These are phyloP conservation scores for Penicillium sp. DNA, from an alignment of 2,329 filamentous ascomycete genomes.

Conservation along the genomic window DNA sequence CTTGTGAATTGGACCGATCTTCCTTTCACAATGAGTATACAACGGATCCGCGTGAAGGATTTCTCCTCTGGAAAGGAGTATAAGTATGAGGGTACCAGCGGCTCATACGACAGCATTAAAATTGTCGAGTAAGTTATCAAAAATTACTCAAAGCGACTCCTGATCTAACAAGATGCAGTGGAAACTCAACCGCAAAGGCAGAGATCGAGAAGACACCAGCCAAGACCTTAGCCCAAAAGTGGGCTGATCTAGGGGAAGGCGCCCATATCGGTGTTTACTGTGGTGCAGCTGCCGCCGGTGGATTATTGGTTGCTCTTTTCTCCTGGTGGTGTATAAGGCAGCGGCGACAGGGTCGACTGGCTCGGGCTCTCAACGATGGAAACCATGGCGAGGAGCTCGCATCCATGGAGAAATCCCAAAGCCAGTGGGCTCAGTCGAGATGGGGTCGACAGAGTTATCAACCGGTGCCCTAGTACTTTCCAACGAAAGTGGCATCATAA, in stretches of 20 bases:
- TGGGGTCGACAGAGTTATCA: conserved; percentile 19
- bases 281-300: conserved; percentile 28
- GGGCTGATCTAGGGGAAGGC: conserved; percentile 44
- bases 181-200: conserved; percentile 57
- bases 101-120: conserved; percentile 66
- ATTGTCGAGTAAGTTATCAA: conserved; percentile 41
- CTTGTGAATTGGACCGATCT: conserved; percentile 63
- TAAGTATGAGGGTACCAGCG: conserved; percentile 61
- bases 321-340: conserved; percentile 52
- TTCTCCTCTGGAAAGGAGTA: conserved; percentile 66
- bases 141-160: not conserved
- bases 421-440: conserved; percentile 39
- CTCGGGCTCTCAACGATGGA: conserved; percentile 49
- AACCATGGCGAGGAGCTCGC: conserved; percentile 42
- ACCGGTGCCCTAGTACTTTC: not conserved
- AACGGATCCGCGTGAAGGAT: conserved; percentile 59
- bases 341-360: conserved; percentile 50
- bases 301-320: conserved; percentile 32
- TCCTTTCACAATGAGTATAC: conserved; percentile 73
- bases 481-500: not conserved
- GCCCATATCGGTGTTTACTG: conserved; percentile 52
- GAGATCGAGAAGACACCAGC: conserved; percentile 36
- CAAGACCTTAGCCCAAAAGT: conserved; percentile 41
- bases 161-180: conserved; percentile 52
- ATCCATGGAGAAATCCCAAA: conserved; percentile 40